These are phyloP conservation scores for Purpureocillium takamizusanense DNA, from an alignment of 2,329 filamentous ascomycete species.

Conservation along the genomic window DNA sequence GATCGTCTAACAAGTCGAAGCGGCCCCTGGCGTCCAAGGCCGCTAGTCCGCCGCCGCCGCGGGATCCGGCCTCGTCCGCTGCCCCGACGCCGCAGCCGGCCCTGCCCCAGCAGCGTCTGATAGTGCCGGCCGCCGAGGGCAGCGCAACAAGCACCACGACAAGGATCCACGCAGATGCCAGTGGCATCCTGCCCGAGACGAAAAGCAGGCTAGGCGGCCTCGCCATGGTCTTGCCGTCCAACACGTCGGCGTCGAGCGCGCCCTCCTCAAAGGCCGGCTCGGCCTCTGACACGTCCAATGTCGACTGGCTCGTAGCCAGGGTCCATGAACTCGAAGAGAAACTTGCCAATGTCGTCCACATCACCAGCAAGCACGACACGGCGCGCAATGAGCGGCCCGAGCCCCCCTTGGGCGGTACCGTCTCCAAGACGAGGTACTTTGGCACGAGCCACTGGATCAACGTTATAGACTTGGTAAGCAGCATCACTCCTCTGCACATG, in stretches of 20 bases:
- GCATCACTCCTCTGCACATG: background rate
- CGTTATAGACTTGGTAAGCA: constrained; percentile 28
- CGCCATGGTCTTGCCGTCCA: constrained; percentile 4
- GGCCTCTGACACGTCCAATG: constrained; percentile 13
- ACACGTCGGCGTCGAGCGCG: constrained; percentile 12
- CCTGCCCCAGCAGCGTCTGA: too few species aligned
- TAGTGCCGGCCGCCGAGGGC: too few species aligned
- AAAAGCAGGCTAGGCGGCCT: background rate
- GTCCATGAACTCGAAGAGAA: constrained; percentile 35
- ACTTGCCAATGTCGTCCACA: constrained; percentile 19
- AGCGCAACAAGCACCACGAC: too few species aligned
- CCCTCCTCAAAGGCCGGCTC: constrained; percentile 17
- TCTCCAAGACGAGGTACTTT: constrained; percentile 36
- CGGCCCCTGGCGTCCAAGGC: background rate
- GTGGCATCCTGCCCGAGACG: background rate
- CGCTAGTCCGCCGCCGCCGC: background rate
- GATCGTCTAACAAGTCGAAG: constrained; percentile 8
- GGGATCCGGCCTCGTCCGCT: background rate
- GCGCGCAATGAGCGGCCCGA: constrained; percentile 5
- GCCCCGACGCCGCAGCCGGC: too few species aligned
- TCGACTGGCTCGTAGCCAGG: constrained; percentile 25
- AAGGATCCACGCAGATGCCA: too few species aligned
- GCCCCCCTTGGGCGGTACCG: constrained; percentile 19
- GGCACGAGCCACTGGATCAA: constrained; percentile 44
- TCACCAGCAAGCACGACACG: constrained; percentile 10